phyloP scores from a whole-genome alignment of 1,284 basidiomycete species.

The Mycena citricolor region DNA sequence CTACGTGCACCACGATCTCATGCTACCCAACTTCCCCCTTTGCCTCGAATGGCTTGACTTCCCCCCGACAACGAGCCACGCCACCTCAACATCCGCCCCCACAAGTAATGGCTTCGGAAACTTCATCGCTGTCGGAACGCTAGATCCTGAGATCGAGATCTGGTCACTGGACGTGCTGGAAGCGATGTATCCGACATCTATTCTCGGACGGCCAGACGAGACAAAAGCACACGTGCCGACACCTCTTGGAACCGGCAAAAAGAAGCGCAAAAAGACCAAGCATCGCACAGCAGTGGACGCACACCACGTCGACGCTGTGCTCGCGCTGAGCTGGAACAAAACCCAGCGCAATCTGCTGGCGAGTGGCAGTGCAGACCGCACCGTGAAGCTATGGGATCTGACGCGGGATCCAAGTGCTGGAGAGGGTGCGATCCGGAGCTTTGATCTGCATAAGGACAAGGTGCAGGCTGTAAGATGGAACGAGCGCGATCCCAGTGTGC shows the following conservation, averaged over 20 bases:
- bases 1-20: slow-evolving; percentile 97
- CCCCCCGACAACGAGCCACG: slow-evolving; percentile 55
- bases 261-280: slow-evolving; percentile 90
- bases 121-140: slow-evolving; percentile 94
- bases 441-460: slow-evolving; percentile 91
- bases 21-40: slow-evolving; percentile 96
- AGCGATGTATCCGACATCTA: slow-evolving; percentile 89
- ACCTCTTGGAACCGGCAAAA: slow-evolving; percentile 85
- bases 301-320: slow-evolving; percentile 93
- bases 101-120: slow-evolving; percentile 61
- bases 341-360: slow-evolving; percentile 88
- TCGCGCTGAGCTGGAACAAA: slow-evolving; percentile 91
- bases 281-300: slow-evolving; percentile 64
- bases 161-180: slow-evolving; percentile 96
- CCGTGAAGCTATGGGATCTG: slow-evolving; percentile 98
- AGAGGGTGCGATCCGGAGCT: slow-evolving; percentile 79
- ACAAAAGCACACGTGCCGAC: slow-evolving; percentile 78
- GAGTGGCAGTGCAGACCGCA: slow-evolving; percentile 90
- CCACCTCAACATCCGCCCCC: slow-evolving; percentile 38
- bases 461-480: slow-evolving; percentile 99
- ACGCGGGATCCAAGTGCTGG: slow-evolving; percentile 61
- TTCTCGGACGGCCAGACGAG: slow-evolving; percentile 87
- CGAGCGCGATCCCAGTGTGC: slow-evolving; percentile 78
- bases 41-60: slow-evolving; percentile 99
- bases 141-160: slow-evolving; percentile 98